Percentiles rank a stretch among this genome's conserved stretches.
Evolutionary conservation across 164 flowering plant species (phyloP).

Genomic region (Amborella trichopoda): DNA sequence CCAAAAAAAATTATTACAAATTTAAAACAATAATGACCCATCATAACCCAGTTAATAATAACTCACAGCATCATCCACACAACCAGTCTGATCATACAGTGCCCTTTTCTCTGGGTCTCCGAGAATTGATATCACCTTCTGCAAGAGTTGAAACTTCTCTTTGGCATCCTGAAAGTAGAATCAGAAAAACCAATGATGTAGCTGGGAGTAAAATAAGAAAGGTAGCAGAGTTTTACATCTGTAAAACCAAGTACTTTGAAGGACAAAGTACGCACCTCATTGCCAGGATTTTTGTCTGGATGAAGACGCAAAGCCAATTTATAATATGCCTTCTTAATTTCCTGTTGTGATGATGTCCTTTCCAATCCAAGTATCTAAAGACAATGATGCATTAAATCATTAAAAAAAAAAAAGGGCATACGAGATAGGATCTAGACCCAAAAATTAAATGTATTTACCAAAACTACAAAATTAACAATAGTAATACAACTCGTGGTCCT

Average conservation of each 20-base stretch:
- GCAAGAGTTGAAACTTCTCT: conserved; percentile 92
- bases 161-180: conserved; percentile 60
- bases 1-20: neutral
- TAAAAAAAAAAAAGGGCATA: neutral
- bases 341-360: conserved; percentile 70
- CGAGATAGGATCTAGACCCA: neutral
- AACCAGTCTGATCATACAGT: conserved; percentile 92
- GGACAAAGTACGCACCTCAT: conserved; percentile 42
- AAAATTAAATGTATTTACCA: neutral
- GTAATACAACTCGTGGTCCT: neutral
- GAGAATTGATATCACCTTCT: conserved; percentile 85
- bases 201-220: neutral
- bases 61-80: conserved; percentile 94
- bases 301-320: conserved; percentile 88
- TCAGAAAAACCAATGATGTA: neutral
- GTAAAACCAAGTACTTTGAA: neutral
- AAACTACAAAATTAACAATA: neutral
- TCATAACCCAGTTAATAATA: no score
- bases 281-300: conserved; percentile 97
- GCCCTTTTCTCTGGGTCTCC: conserved; percentile 95
- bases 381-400: neutral
- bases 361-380: conserved; percentile 85
- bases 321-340: conserved; percentile 87
- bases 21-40: no score
- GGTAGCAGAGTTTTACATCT: neutral